phyloP scores from a whole-genome alignment of 768 basidiomycete genomes.

The Tylopilus vinaceipallidus region DNA sequence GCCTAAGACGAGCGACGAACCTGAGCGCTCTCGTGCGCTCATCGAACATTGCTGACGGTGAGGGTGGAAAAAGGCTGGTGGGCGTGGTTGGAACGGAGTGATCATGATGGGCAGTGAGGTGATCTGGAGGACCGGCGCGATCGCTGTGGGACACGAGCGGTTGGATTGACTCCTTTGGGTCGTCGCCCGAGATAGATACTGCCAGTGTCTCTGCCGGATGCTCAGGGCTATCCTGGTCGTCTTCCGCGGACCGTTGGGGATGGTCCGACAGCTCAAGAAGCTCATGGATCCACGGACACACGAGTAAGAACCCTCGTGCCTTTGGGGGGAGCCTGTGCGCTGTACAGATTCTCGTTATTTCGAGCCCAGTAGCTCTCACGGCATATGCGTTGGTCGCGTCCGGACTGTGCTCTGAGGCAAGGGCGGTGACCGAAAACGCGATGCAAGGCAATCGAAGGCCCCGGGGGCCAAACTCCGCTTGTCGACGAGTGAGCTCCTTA shows the following conservation, averaged over 20 bases:
- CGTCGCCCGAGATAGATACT: background rate
- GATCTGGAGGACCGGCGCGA: background rate
- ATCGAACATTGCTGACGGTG: background rate
- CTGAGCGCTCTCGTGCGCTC: background rate
- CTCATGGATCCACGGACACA: slow-evolving; percentile 10
- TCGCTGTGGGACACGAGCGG: background rate
- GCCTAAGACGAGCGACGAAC: slow-evolving; percentile 2
- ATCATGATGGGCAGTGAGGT: background rate
- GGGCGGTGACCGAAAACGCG: background rate
- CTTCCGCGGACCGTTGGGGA: background rate
- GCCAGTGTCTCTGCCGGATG: background rate
- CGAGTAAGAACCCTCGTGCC: slow-evolving; percentile 2
- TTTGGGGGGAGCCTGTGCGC: background rate
- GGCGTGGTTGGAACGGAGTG: too few relatives aligned
- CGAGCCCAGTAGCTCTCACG: background rate
- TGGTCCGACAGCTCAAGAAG: background rate
- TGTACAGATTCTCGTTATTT: background rate
- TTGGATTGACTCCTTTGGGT: background rate
- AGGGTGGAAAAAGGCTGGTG: background rate
- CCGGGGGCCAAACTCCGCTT: slow-evolving; percentile 1
- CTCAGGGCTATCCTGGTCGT: background rate
- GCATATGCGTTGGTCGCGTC: background rate
- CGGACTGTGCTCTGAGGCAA: background rate
- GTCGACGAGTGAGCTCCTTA: background rate
- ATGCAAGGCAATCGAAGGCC: slow-evolving; percentile 2